Base-by-base conservation (phyloP, 169 alveolate species). In the Plasmodium gaboni region DNA sequence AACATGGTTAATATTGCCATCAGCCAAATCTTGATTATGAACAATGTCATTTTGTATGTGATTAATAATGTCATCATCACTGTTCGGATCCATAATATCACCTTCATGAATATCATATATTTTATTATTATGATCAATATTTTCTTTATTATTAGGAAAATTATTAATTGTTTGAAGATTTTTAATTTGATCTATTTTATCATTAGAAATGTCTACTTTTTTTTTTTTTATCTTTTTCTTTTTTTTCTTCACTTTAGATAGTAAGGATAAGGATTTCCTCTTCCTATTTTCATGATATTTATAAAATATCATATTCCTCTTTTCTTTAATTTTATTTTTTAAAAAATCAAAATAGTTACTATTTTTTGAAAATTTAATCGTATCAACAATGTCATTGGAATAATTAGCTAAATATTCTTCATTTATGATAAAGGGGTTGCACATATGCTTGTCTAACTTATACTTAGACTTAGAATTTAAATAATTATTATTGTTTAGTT, bases 311-410 rank as follows among this genome's bases (percentile, higher is more conserved):
- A 60, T 26, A 26, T 48, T 55, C 42, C 90, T 80, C 32, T 72
- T 80, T 32, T 80, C 53, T 63, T 80, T 80, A 17, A 48, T 26
- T 17, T 67, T 68, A 69, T 80, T 80, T 55, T 55, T 65, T 17
- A 42, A 38, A n/a, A 38, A 72, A 68, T 80, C 73, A 68, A 80
- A 80, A 80, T 48, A 26, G 44, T 32, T 67, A 19, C 51, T 51
- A 59, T 15, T 42, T 80, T 55, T 55, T 24, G 83, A 80, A 46
- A 80, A 55, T 6, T 80, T 44, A 63, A 80, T 51, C 46, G 55
- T 24, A 67, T 80, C 90, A 65, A 65, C 9, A 6, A 55, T 59
- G 10, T 80, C 73, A 12, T 61, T 61, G n/a, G 80, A 44, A 22
- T 57, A 68, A 17, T 48, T 71, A 32, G 67, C 57, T 38, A 24